Percentiles rank a stretch among this genome's conserved stretches.
These are phyloP conservation scores for Fusarium goolgardi DNA, from an alignment of 2,329 filamentous ascomycete genomes.

Conservation along the genomic window DNA sequence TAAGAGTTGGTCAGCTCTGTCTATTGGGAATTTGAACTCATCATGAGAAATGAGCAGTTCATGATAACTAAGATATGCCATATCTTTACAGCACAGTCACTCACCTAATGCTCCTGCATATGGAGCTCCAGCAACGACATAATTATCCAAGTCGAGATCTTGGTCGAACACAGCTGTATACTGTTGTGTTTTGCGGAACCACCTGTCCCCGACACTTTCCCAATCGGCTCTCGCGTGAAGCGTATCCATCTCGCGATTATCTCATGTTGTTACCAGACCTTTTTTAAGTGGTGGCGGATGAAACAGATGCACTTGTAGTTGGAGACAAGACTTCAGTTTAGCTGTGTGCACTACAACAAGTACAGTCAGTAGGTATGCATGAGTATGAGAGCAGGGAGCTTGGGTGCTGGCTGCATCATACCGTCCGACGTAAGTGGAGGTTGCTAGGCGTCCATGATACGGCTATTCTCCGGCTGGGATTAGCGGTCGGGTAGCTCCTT, in stretches of 20 bases:
- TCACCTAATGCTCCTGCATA: constrained; percentile 94
- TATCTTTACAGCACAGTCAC: constrained; percentile 39
- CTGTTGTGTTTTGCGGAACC: constrained; percentile 94
- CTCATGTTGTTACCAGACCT: constrained; percentile 46
- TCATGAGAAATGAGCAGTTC: constrained; percentile 23
- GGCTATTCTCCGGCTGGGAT: constrained; percentile 51
- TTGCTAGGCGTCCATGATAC: constrained; percentile 30
- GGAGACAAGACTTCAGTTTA: constrained; percentile 26
- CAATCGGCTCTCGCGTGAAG: constrained; percentile 84
- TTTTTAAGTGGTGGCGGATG: constrained; percentile 1
- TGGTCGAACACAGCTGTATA: constrained; percentile 95
- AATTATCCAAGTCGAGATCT: constrained; percentile 94
- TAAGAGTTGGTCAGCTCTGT: constrained; percentile 53
- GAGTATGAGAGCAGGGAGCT: constrained; percentile 21
- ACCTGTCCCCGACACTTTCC: constrained; percentile 92
- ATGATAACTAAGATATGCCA: not conserved
- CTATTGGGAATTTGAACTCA: not conserved
- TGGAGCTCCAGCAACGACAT: constrained; percentile 88
- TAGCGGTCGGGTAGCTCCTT: constrained; percentile 29
- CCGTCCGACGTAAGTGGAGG: constrained; percentile 26
- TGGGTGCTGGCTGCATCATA: constrained; percentile 32
- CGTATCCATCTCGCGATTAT: constrained; percentile 62
- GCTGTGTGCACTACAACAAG: constrained; percentile 24
- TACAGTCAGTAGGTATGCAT: constrained; percentile 2
- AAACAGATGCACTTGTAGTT: constrained; percentile 7